Percentiles rank a stretch among this genome's conserved stretches.
These are phyloP conservation scores for Ogataea hybrid DNA, from an alignment of 1,139 yeast species.

Conservation along the genomic window DNA sequence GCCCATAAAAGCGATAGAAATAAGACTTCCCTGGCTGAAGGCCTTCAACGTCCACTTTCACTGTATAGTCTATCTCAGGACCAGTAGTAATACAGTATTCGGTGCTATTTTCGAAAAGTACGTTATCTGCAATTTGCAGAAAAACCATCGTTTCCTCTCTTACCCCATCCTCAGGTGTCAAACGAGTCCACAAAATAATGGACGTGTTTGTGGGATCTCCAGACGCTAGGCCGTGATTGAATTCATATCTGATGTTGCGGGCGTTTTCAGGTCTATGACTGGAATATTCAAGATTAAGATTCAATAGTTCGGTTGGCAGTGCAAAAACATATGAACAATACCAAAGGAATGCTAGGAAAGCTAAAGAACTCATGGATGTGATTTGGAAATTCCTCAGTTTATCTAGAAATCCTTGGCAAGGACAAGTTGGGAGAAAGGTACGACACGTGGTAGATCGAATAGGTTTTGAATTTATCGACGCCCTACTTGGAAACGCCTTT, in stretches of 20 bases:
- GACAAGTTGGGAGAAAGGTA: neutral
- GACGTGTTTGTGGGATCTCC: conserved; percentile 17
- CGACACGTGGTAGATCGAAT: neutral
- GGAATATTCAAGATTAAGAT: neutral
- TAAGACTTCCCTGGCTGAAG: conserved; percentile 10
- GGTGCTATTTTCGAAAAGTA: conserved; percentile 9
- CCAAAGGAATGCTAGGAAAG: neutral
- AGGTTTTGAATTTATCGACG: neutral
- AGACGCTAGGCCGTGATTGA: conserved; percentile 17
- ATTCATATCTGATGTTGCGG: conserved; percentile 2
- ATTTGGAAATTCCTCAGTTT: neutral
- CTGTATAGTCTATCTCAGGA: conserved; percentile 13
- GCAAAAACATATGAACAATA: neutral
- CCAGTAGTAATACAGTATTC: conserved; percentile 6
- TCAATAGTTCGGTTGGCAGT: neutral
- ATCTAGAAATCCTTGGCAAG: neutral
- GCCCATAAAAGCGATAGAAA: conserved; percentile 12
- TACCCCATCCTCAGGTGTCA: conserved; percentile 7
- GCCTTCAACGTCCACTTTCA: conserved; percentile 13
- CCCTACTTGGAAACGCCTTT: neutral
- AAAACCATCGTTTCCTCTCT: conserved; percentile 1
- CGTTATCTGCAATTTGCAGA: conserved; percentile 7
- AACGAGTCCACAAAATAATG: conserved; percentile 17
- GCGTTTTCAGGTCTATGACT: neutral
- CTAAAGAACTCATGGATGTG: neutral